A percentile compares a stretch with the other conserved stretches of the same genome.
Conservation (phyloP, 805 yeast genomes). For the Candida verbasci region DNA sequence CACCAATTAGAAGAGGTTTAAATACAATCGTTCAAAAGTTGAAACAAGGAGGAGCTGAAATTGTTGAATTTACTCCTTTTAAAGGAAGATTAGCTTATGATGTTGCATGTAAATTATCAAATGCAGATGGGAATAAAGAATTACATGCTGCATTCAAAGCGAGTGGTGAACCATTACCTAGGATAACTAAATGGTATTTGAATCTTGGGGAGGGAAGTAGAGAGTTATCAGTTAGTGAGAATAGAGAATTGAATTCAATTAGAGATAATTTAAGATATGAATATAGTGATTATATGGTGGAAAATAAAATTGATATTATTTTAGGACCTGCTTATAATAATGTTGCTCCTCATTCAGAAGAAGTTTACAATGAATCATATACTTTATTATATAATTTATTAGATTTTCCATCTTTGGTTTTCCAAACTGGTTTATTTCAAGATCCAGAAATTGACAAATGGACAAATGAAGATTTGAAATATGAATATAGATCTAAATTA, state of each 20-base stretch:
- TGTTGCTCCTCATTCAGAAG: conserved; percentile 64
- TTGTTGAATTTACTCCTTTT: conserved; percentile 54
- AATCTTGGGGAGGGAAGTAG: conserved; percentile 55
- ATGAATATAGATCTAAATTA: conserved; percentile 40
- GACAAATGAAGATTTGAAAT: conserved; percentile 28
- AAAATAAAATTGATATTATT: conserved; percentile 57
- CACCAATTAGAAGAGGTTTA: conserved; percentile 59
- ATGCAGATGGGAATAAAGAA: conserved; percentile 65
- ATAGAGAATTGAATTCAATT: conserved; percentile 47
- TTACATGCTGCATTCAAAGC: conserved; percentile 47
- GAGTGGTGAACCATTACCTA: conserved; percentile 67
- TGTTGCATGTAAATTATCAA: conserved; percentile 52
- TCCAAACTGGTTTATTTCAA: conserved; percentile 59
- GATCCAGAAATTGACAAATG: conserved; percentile 52
- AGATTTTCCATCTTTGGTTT: conserved; percentile 62
- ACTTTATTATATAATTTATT: conserved; percentile 68
- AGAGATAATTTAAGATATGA: conserved; percentile 58
- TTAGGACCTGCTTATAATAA: conserved; percentile 65
- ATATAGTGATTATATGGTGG: conserved; percentile 49
- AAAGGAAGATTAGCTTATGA: conserved; percentile 55
- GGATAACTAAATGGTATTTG: conserved; percentile 59
- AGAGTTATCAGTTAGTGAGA: conserved; percentile 43
- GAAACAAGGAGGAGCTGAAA: conserved; percentile 52
- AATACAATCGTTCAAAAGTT: conserved; percentile 50
- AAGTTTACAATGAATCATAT: conserved; percentile 74